Conservation (phyloP, 2,329 filamentous ascomycete genomes). For the Trichophyton simii region DNA sequence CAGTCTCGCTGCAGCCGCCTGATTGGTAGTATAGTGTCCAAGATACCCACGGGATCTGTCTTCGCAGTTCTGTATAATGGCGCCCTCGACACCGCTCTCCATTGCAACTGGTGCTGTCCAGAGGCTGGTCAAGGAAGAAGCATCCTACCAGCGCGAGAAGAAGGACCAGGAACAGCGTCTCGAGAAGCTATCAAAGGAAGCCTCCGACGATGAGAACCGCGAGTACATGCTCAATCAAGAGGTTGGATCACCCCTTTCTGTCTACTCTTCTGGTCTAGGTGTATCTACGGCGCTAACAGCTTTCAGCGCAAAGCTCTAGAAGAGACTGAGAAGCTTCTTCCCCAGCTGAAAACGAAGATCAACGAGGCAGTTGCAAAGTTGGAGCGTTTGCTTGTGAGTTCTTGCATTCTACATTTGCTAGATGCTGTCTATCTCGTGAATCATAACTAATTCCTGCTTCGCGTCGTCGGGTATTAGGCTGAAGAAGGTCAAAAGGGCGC, state of each 20-base stretch:
- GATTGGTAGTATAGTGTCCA: not conserved
- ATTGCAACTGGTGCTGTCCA: constrained; percentile 69
- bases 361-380: constrained; percentile 57
- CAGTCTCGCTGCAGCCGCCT: not conserved
- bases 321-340: constrained; percentile 77
- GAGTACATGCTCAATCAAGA: constrained; percentile 75
- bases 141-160: constrained; percentile 79
- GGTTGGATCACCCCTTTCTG: constrained; percentile 39
- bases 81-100: constrained; percentile 59
- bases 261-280: not conserved
- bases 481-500: constrained; percentile 30
- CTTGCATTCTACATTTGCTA: not conserved
- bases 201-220: constrained; percentile 58
- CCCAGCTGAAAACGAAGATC: constrained; percentile 58
- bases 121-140: constrained; percentile 83
- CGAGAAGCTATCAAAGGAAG: constrained; percentile 52
- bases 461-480: constrained; percentile 14
- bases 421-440: not conserved
- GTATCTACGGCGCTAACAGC: not conserved
- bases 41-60: not conserved
- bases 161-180: constrained; percentile 61
- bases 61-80: constrained; percentile 41
- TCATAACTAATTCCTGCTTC: not conserved
- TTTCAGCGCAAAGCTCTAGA: constrained; percentile 63
- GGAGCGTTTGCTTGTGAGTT: constrained; percentile 60